Evolutionary conservation across 768 basidiomycete species (phyloP), one percentile per base, ranked within the genome.

Genomic region (Pisolithus marmoratus): DNA sequence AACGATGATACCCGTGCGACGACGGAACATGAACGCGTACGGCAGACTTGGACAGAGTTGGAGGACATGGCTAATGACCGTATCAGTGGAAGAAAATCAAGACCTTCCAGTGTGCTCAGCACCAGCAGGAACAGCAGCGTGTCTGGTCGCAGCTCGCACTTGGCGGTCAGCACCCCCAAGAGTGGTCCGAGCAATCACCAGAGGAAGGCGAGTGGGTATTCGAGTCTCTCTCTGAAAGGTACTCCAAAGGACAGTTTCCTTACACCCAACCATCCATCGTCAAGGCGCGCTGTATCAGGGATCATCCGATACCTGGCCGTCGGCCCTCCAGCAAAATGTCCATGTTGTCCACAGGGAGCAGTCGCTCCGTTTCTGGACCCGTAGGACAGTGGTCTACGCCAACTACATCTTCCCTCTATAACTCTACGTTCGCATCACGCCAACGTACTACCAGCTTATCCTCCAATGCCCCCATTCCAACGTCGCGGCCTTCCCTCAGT

Each of bases 31-130:
- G 70, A 74, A 5, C 80, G 90, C n/a, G 71, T 91, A 38, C 70
- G 80, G 40, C 90, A 92, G 65, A 87, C 88, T 2, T 93, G 87
- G 87, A 66, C 63, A 20, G 91, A 94, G 68, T 70, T 94, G 38
- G 78, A 83, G 57, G 87, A 90, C 19, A 93, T 94, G 90, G 82
- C 76, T 36, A 75, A 74, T 42, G 90, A 93, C 54, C 77, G 78
- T 37, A 67, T 89, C 14, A 69, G 64, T 31, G 83, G 80, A 12
- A 78, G 70, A 56, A 82, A 76, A 57, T 87, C 87, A 43, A 75
- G 87, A 26, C 80, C 89, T 8, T 65, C 71, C 9, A 90, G 90
- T 62, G 75, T 74, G 14, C 66, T 81, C 56, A 86, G 84, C 63
- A 87, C 85, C 42, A 79, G 81, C 37, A 73, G 81, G 48, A 78